These are phyloP conservation scores for Raffaelea ambrosiae DNA, from an alignment of 2,329 filamentous ascomycete species.

Conservation along the genomic window DNA sequence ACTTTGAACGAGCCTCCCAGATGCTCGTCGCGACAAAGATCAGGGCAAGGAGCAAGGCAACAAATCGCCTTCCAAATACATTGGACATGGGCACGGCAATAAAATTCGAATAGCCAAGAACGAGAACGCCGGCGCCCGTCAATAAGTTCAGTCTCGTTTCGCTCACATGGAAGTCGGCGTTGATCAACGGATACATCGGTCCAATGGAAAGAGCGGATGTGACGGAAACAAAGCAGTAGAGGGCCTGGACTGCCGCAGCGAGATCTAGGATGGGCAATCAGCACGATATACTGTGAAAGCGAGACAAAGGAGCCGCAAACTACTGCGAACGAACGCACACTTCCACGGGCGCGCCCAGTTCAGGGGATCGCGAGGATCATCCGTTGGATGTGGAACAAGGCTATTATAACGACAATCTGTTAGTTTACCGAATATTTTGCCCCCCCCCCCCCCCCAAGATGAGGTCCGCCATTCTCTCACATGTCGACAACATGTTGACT, in stretches of 20 bases:
- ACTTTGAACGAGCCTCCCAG: constrained; percentile 43
- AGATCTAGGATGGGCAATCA: constrained; percentile 21
- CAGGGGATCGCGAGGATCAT: constrained; percentile 35
- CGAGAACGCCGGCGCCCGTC: constrained; percentile 30
- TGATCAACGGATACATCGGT: constrained; percentile 36
- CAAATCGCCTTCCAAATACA: constrained; percentile 32
- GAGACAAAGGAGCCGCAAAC: no score
- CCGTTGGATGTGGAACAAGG: constrained; percentile 31
- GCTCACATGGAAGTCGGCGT: constrained; percentile 2
- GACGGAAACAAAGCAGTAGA: constrained; percentile 32
- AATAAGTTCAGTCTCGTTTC: constrained; percentile 23
- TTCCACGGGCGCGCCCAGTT: constrained; percentile 34
- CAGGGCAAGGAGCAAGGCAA: constrained; percentile 30
- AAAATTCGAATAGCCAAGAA: constrained; percentile 36
- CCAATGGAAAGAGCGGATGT: constrained; percentile 41
- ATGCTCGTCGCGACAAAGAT: constrained; percentile 31
- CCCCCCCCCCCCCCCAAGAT: background rate
- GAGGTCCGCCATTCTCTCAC: constrained; percentile 14
- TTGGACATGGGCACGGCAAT: constrained; percentile 35
- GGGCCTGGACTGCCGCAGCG: constrained; percentile 39
- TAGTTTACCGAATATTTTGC: no score
- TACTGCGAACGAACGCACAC: constrained; percentile 14
- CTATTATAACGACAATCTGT: constrained; percentile 12
- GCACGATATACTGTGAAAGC: no score
- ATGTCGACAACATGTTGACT: constrained; percentile 52